These are phyloP conservation scores for Cryomyces minteri DNA, from an alignment of 495 filamentous ascomycete species.

Conservation along the genomic window DNA sequence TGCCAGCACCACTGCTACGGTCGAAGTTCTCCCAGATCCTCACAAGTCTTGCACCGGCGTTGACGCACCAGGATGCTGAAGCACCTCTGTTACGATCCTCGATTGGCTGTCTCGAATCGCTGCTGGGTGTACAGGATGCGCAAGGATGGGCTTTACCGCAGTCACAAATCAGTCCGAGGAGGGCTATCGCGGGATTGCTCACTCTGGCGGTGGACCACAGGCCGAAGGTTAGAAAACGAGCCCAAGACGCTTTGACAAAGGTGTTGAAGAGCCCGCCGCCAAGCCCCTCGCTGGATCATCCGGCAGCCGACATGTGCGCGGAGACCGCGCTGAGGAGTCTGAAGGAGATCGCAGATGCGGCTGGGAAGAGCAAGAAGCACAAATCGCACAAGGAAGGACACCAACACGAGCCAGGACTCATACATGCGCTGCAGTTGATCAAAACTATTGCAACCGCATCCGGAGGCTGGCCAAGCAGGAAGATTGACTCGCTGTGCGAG, in stretches of 20 bases:
- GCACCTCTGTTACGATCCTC: slow-evolving; percentile 71
- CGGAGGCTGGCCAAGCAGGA: slow-evolving; percentile 91
- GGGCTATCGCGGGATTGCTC: slow-evolving; percentile 74
- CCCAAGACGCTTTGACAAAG: slow-evolving; percentile 72
- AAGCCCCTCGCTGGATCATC: slow-evolving; percentile 80
- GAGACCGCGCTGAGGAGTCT: slow-evolving; percentile 67
- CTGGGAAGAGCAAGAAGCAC: slow-evolving; percentile 49
- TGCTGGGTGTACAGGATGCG: slow-evolving; percentile 75
- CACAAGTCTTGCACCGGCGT: slow-evolving; percentile 60
- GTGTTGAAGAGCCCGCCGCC: slow-evolving; percentile 71
- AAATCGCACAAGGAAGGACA: slow-evolving; percentile 24
- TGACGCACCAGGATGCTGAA: slow-evolving; percentile 66
- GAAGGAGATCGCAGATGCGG: slow-evolving; percentile 44
- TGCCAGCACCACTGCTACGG: slow-evolving; percentile 68
- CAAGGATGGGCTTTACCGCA: slow-evolving; percentile 72
- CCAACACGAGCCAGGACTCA: slow-evolving; percentile 61
- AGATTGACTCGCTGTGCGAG: slow-evolving; percentile 82
- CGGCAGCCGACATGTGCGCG: slow-evolving; percentile 88
- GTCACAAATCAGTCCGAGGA: slow-evolving; percentile 68
- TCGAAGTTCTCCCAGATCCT: slow-evolving; percentile 91
- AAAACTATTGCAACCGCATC: slow-evolving; percentile 73
- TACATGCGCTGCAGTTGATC: slow-evolving; percentile 79
- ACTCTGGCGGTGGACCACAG: slow-evolving; percentile 69
- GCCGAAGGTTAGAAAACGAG: slow-evolving; percentile 88
- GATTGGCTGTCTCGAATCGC: slow-evolving; percentile 81